These are phyloP conservation scores for Cyberlindnera samutprakarnensis DNA, from an alignment of 805 yeast genomes.

Conservation along the genomic window DNA sequence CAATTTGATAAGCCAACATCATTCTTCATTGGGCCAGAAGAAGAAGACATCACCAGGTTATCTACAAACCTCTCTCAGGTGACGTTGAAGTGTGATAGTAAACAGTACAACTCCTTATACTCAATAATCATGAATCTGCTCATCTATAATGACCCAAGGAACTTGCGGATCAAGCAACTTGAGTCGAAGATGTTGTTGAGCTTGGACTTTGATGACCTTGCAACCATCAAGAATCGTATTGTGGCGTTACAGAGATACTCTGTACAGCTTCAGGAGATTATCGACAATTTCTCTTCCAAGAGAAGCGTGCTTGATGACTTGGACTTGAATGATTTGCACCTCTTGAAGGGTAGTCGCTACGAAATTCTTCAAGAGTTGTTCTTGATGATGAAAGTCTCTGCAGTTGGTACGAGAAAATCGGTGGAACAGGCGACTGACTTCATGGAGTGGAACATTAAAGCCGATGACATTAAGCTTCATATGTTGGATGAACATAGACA, in stretches of 20 bases:
- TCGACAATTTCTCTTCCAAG: slow-evolving; percentile 41
- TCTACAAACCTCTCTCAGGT: slow-evolving; percentile 65
- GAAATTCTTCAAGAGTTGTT: slow-evolving; percentile 35
- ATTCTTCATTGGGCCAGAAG: slow-evolving; percentile 27
- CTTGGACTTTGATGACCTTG: slow-evolving; percentile 58
- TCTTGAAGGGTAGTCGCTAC: slow-evolving; percentile 29
- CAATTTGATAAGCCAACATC: slow-evolving; percentile 49
- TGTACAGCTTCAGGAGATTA: slow-evolving; percentile 31
- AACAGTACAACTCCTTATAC: slow-evolving; percentile 63
- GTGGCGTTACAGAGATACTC: slow-evolving; percentile 41
- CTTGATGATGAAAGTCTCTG: slow-evolving; percentile 37
- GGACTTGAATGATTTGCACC: slow-evolving; percentile 35
- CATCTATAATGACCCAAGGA: slow-evolving; percentile 67
- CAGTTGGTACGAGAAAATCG: slow-evolving; percentile 25
- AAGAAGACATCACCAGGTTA: slow-evolving; percentile 35
- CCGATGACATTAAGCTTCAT: slow-evolving; percentile 68
- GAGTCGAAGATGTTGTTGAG: slow-evolving; percentile 62
- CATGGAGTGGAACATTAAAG: slow-evolving; percentile 54
- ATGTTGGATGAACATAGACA: slow-evolving; percentile 50
- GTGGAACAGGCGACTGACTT: slow-evolving; percentile 26
- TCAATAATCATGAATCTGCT: slow-evolving; percentile 55
- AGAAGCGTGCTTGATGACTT: slow-evolving; percentile 43
- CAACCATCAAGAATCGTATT: slow-evolving; percentile 41
- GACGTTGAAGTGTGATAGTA: slow-evolving; percentile 60
- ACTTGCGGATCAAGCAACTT: slow-evolving; percentile 46